Conservation (phyloP, 768 basidiomycete species). For the Pleurotus ostreatus region DNA sequence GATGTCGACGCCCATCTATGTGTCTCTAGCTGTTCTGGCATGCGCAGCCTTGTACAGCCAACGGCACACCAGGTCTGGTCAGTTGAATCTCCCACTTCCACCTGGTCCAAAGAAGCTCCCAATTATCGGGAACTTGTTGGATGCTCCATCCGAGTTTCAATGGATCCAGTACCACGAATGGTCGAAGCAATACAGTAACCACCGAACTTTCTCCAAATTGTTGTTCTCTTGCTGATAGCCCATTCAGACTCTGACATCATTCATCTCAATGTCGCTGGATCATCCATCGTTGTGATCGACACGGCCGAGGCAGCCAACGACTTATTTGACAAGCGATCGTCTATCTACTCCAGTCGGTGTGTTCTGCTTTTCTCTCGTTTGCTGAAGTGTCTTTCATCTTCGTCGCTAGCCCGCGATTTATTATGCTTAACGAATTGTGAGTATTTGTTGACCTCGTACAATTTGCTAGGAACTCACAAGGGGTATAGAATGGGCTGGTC, state of each 20-base stretch:
- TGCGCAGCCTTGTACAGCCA: too few relatives aligned
- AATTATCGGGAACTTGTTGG: not conserved
- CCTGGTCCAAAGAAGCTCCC: not conserved
- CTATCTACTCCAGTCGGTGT: constrained; percentile 38
- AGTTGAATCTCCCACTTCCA: not conserved
- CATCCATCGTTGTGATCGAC: constrained; percentile 32
- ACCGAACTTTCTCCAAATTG: not conserved
- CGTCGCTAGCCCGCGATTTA: constrained; percentile 19
- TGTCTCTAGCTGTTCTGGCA: too few relatives aligned
- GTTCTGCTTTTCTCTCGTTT: not conserved
- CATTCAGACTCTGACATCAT: constrained; percentile 26
- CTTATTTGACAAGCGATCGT: constrained; percentile 35
- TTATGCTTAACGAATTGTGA: constrained; percentile 24
- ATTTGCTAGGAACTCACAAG: not conserved
- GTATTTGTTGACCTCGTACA: not conserved
- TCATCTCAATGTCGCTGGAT: constrained; percentile 24
- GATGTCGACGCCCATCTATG: too few relatives aligned
- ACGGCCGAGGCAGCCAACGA: constrained; percentile 30
- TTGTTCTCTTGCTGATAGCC: not conserved
- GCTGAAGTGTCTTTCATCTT: not conserved
- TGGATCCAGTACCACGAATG: not conserved
- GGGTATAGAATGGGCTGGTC: constrained; percentile 35
- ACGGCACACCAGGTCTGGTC: too few relatives aligned
- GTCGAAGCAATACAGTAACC: not conserved
- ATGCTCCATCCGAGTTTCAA: not conserved